Conservation (phyloP, 1,284 basidiomycete genomes). For the Cryptococcus sp. region DNA sequence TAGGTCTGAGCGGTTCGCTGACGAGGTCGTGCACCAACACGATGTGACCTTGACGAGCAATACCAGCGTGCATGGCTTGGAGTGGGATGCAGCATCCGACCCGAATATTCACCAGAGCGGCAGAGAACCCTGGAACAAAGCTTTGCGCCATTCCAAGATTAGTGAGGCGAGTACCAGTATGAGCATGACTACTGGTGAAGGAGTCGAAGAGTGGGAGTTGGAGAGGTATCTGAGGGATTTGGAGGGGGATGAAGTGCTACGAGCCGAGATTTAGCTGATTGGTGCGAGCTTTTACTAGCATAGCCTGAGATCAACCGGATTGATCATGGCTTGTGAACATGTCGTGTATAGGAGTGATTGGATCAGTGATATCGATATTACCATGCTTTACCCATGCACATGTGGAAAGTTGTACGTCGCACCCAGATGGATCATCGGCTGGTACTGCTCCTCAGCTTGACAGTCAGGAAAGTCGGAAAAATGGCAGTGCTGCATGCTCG, state of each 20-base stretch:
- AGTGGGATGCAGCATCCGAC: not conserved
- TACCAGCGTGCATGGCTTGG: not conserved
- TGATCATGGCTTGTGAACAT: too few relatives aligned
- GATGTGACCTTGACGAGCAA: not conserved
- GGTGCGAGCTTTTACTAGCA: too few relatives aligned
- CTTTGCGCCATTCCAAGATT: not conserved
- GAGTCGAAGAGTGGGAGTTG: conserved; percentile 26
- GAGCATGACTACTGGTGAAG: conserved; percentile 18
- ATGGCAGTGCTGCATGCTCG: too few relatives aligned
- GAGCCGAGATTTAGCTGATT: not conserved
- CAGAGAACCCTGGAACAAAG: too few relatives aligned
- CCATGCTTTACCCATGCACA: too few relatives aligned
- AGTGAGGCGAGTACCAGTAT: not conserved
- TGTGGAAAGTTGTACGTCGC: too few relatives aligned
- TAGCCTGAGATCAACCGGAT: too few relatives aligned
- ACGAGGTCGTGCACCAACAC: not conserved
- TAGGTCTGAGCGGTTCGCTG: not conserved
- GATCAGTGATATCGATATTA: too few relatives aligned
- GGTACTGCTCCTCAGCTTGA: too few relatives aligned
- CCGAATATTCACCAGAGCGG: not conserved
- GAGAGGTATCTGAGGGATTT: conserved; percentile 21
- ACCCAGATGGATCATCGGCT: too few relatives aligned
- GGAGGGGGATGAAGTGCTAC: conserved; percentile 8
- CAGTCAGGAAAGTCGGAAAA: too few relatives aligned
- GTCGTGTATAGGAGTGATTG: too few relatives aligned